Base-by-base conservation (phyloP, 345 rosid genomes). In the Bruguiera parviflora region DNA sequence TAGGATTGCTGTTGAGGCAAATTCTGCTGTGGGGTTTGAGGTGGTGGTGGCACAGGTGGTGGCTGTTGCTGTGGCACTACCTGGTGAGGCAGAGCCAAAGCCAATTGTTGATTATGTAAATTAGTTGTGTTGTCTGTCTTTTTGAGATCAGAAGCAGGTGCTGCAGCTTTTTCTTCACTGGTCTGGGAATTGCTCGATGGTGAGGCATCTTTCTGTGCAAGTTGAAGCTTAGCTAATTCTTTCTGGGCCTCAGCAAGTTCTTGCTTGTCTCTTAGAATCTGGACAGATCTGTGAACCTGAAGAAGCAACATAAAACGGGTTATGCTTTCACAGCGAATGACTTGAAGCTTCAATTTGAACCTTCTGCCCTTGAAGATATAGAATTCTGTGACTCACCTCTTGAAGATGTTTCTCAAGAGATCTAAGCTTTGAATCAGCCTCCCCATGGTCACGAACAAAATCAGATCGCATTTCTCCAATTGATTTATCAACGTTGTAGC, bases 261-360 rank as follows among this genome's bases (percentile, higher is more conserved):
- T 86, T 96, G 99, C 79, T 92, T 96, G 80, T 96, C 99, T 77
- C 98, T 88, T 18, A 96, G 81, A 73, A 96, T 88, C 86, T 96
- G 99, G 66, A 96, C 95, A 58, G 99, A 96, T 77, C 98, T 86
- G 75, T 92, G 97, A 71, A 96, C 99, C 99, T 96, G 82, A 73
- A 84, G 43, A 35, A 63, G 53, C 58, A 74, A 61, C 58, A 51
- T 18, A 73, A 39, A 58, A 25, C 9, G 58, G 33, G 6, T 70
- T 46, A 77, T 16, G 21, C n/a, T 60, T 55, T 32, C 20, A 64
- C 47, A 61, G 51, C 59, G 67, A 52, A 63, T 16, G 47, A 58
- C 51, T 47, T 27, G 9, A 65, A 31, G 28, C 31, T 2, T 21
- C 13, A 51, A 47, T 20, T 11, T 58, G 7, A 61, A 61, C 25